Base-by-base conservation (phyloP, 2,329 filamentous ascomycete species). In the Elsinoe perseae region DNA sequence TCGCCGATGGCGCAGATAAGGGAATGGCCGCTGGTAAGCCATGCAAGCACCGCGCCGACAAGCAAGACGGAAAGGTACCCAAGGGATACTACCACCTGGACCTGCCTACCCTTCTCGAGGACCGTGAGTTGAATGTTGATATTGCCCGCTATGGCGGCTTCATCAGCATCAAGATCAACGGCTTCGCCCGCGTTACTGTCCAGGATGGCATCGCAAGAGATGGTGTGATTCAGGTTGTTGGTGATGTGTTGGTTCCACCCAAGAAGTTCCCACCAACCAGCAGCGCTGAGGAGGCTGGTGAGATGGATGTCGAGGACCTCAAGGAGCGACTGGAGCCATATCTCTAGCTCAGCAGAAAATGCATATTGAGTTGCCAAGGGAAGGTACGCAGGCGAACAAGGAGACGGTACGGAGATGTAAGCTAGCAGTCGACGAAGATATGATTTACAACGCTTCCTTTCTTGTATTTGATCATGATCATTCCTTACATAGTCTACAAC, bases 141-240 rank as follows among this genome's bases (percentile, higher is more conserved):
- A 79, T 95, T 40, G 78, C 77, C 3, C 75, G 79, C 12, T 85
- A 80, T 64, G 82, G 81, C n/a, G 81, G 85, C 0, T 83, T 86
- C 64, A 81, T 86, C 54, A 77, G 72, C 4, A 84, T 95, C 59
- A 82, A 82, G 67, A 78, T 95, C 64, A 95, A 95, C 65, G 87
- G 84, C 12, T 85, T 84, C 62, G 75, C 78, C 2, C 75, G 75
- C 5, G 86, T 95, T 1, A 74, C 75, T 0, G 73, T 88, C 5
- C 75, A 83, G 60, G 89, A 95, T 66, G 84, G 77, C 0, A 70
- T 93, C 56, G 86, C 85, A 0, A 80, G 78, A 65, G 87, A 95
- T 66, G 91, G 91, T 28, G 89, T 92, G 12, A 80, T 95, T 34
- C 91, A 95, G 57, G 83, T 92, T 14, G 76, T 93, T 0, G 77